Evolutionary conservation across 441 rosid genomes (phyloP).

Genomic region (Pelargonium australe): DNA sequence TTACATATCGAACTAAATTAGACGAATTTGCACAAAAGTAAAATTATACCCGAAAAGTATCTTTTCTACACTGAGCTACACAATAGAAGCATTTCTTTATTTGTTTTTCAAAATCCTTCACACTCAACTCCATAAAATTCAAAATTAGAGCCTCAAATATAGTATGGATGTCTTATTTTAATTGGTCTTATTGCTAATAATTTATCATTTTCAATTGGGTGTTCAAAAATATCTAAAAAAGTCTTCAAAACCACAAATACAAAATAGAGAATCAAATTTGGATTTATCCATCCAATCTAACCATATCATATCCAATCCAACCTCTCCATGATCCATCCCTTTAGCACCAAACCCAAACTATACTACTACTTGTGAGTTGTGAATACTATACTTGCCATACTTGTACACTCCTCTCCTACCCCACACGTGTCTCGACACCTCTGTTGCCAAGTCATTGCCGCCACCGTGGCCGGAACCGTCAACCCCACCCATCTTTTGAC

Average conservation of each 20-base stretch:
- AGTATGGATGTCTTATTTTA: too few species aligned
- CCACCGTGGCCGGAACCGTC: slow-evolving; percentile 13
- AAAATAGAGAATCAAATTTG: not conserved
- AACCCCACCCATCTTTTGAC: slow-evolving; percentile 24
- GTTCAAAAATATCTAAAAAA: not conserved
- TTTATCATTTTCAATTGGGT: not conserved
- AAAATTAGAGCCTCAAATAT: not conserved
- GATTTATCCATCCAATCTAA: not conserved
- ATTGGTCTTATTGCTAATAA: too few species aligned
- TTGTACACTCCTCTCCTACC: not conserved
- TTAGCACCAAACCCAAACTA: not conserved
- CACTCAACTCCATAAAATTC: too few species aligned
- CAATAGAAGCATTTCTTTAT: too few species aligned
- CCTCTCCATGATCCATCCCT: not conserved
- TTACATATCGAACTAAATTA: too few species aligned
- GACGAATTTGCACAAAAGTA: too few species aligned
- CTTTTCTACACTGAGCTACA: too few species aligned
- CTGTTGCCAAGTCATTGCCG: slow-evolving; percentile 21
- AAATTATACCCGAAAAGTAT: too few species aligned
- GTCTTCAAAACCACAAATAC: not conserved
- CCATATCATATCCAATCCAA: not conserved
- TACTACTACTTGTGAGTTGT: too few species aligned
- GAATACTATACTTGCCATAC: not conserved
- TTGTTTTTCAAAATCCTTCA: too few species aligned
- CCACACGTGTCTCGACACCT: not conserved